Evolutionary conservation across 306 rosid species (phyloP).

Genomic region (Lathyrus aphaca): DNA sequence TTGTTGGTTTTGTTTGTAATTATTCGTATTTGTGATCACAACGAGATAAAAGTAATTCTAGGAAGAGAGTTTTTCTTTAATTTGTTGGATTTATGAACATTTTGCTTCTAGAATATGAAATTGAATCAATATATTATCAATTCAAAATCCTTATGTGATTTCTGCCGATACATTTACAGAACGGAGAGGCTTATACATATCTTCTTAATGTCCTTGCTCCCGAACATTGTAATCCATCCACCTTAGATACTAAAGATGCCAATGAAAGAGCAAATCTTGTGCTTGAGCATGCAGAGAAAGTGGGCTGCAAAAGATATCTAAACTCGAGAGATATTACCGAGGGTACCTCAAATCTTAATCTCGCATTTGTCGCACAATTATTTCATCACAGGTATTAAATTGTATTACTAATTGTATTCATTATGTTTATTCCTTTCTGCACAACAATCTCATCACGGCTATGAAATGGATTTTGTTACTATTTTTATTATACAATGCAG

Average conservation of each 20-base stretch:
- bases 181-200: slow-evolving; percentile 94
- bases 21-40: no score
- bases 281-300: slow-evolving; percentile 95
- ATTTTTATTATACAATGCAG: slow-evolving; percentile 48
- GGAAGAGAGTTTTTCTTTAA: not conserved
- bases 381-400: slow-evolving; percentile 79
- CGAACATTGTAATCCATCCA: slow-evolving; percentile 73
- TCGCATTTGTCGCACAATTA: slow-evolving; percentile 93
- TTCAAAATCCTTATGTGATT: slow-evolving; percentile 31
- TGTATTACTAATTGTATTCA: slow-evolving; percentile 1
- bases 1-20: slow-evolving; percentile 4
- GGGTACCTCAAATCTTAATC: slow-evolving; percentile 85
- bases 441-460: slow-evolving; percentile 88
- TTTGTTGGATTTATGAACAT: not conserved
- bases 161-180: slow-evolving; percentile 51
- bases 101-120: slow-evolving; percentile 13
- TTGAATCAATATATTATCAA: slow-evolving; percentile 27
- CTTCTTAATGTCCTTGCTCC: slow-evolving; percentile 97
- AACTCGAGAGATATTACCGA: slow-evolving; percentile 77
- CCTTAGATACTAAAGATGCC: slow-evolving; percentile 75
- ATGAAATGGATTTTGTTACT: slow-evolving; percentile 18
- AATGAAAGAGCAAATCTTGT: slow-evolving; percentile 73
- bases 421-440: slow-evolving; percentile 35
- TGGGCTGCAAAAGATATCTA: slow-evolving; percentile 92
- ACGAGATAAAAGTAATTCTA: not conserved